Evolutionary conservation across 2,329 filamentous ascomycete species (phyloP).

Genomic region (Triangularia setosa): DNA sequence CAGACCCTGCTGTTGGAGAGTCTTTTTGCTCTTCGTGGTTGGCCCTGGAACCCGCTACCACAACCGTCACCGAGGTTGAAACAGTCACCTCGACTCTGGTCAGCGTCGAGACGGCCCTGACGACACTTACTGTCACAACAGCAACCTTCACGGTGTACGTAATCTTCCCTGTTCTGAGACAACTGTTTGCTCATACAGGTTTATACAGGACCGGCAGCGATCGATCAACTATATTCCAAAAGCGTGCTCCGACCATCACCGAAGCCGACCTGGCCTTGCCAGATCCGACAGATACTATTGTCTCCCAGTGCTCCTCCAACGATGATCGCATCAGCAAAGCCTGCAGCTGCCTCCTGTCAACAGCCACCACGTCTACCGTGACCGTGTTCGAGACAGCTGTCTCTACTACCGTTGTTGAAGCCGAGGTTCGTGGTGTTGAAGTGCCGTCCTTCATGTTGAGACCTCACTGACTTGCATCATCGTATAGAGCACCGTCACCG

Average conservation of each 20-base stretch:
- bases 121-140: slow-evolving; percentile 9
- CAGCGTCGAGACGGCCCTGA: slow-evolving; percentile 15
- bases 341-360: slow-evolving; percentile 24
- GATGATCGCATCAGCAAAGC: slow-evolving; percentile 20
- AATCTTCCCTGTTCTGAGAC: not conserved
- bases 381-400: slow-evolving; percentile 13
- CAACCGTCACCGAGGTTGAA: slow-evolving; percentile 16
- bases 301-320: slow-evolving; percentile 12
- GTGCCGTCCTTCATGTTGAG: not conserved
- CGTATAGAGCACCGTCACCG: slow-evolving; percentile 5
- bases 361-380: slow-evolving; percentile 21
- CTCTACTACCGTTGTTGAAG: slow-evolving; percentile 13
- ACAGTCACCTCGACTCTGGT: slow-evolving; percentile 10
- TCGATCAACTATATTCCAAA: slow-evolving; percentile 51
- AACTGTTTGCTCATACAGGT: not conserved
- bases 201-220: not conserved
- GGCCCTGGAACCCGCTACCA: slow-evolving; percentile 14
- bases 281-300: slow-evolving; percentile 10
- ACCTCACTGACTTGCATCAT: not conserved
- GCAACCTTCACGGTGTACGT: slow-evolving; percentile 14
- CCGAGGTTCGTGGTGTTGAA: not conserved
- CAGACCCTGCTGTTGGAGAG: slow-evolving; percentile 14
- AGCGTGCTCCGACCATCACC: slow-evolving; percentile 21
- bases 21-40: slow-evolving; percentile 22
- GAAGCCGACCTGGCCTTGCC: not conserved